A percentile compares a stretch with the other conserved stretches of the same genome.
Conservation (phyloP, 768 basidiomycete genomes). For the Tricholoma furcatifolium region DNA sequence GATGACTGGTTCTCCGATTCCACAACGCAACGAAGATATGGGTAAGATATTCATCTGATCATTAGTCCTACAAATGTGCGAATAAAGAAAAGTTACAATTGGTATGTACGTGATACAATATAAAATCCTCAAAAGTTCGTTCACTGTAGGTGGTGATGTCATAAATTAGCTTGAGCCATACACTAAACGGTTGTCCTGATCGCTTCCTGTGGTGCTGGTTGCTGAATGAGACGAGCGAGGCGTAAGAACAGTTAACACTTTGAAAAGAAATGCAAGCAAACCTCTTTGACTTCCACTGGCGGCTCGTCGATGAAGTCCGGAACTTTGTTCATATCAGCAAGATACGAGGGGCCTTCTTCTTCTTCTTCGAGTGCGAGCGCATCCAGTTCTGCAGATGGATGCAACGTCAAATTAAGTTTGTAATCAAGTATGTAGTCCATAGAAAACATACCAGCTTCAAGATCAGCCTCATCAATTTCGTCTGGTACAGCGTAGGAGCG, state of each 20-base stretch:
- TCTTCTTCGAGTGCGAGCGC: constrained; percentile 91
- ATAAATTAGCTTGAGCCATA: constrained; percentile 5
- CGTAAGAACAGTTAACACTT: neutral
- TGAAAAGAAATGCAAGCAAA: constrained; percentile 25
- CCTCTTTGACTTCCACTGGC: constrained; percentile 70
- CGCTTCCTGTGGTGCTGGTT: constrained; percentile 48
- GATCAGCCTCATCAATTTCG: constrained; percentile 95
- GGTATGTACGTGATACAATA: constrained; percentile 20
- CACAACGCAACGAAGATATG: constrained; percentile 57
- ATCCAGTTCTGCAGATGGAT: constrained; percentile 70
- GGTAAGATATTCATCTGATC: constrained; percentile 35
- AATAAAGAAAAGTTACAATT: constrained; percentile 13
- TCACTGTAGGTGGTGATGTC: constrained; percentile 3
- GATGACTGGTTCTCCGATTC: constrained; percentile 83
- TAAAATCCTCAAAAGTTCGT: constrained; percentile 1
- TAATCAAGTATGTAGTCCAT: neutral
- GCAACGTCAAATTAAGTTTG: neutral
- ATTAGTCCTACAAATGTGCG: constrained; percentile 6
- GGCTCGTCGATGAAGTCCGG: constrained; percentile 93
- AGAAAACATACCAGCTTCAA: constrained; percentile 78
- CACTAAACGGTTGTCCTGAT: constrained; percentile 48
- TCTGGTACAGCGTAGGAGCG: constrained; percentile 96
- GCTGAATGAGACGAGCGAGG: constrained; percentile 27
- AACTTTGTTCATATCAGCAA: constrained; percentile 79
- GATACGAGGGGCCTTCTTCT: constrained; percentile 87